phyloP scores from a whole-genome alignment of 495 filamentous ascomycete genomes.

The Amniculicola lignicola region DNA sequence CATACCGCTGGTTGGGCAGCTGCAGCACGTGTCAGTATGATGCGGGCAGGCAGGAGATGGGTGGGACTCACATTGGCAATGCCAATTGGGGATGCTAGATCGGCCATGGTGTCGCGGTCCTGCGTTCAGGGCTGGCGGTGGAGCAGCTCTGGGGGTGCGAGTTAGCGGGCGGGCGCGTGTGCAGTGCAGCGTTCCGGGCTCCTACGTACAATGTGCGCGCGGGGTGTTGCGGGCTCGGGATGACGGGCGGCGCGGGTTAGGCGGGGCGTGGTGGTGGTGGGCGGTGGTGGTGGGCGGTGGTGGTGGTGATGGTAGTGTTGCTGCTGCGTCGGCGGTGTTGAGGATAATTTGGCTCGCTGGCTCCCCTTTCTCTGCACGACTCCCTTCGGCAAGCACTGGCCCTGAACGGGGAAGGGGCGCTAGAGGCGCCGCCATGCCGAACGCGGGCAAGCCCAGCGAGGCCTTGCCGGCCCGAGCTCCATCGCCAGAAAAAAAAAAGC shows the following conservation, averaged over 20 bases:
- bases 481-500: conserved; percentile 29
- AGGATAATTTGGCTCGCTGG: conserved; percentile 34
- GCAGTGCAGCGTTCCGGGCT: too few relatives aligned
- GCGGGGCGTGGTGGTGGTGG: neutral
- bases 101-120: conserved; percentile 58
- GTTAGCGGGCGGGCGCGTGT: too few relatives aligned
- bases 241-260: neutral
- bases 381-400: conserved; percentile 33
- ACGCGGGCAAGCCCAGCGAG: neutral
- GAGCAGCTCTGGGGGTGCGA: neutral
- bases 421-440: conserved; percentile 1
- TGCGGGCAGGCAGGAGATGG: neutral
- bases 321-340: too few relatives aligned
- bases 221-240: neutral
- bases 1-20: conserved; percentile 86
- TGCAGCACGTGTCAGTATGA: conserved; percentile 38
- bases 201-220: neutral
- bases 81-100: conserved; percentile 92
- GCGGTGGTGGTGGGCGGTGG: neutral
- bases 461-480: conserved; percentile 18
- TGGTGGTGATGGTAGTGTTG: conserved; percentile 17
- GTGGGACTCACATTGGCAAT: conserved; percentile 85
- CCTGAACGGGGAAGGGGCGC: conserved; percentile 32
- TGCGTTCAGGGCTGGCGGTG: conserved; percentile 6
- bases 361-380: conserved; percentile 35